Evolutionary conservation across 371 early-diverging fungal species (phyloP).

Genomic region (Lichtheimia ornata): DNA sequence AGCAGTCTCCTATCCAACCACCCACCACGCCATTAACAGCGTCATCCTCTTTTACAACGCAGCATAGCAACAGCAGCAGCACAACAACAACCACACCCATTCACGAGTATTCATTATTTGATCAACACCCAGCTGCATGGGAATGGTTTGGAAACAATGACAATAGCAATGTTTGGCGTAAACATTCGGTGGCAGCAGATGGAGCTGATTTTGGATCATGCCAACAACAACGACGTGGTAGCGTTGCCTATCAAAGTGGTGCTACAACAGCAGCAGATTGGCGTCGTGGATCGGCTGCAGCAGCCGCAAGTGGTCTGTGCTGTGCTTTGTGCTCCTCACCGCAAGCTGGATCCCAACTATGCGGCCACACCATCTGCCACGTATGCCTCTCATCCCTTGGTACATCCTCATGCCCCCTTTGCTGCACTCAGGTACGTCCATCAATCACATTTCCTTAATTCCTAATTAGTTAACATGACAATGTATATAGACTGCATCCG

Average conservation of each 20-base stretch:
- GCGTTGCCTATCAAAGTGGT: too few species aligned
- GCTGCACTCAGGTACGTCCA: neutral
- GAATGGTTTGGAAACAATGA: conserved; percentile 13
- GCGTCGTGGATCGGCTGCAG: conserved; percentile 11
- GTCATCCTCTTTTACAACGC: neutral
- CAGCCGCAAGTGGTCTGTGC: neutral
- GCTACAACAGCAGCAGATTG: neutral
- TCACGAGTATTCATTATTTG: conserved; percentile 21
- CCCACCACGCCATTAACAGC: conserved; percentile 10
- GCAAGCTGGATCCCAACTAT: conserved; percentile 8
- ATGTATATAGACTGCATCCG: too few species aligned
- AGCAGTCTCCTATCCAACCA: conserved; percentile 5
- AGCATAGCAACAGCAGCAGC: neutral
- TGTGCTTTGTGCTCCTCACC: conserved; percentile 9
- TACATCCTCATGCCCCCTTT: conserved; percentile 1
- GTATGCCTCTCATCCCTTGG: conserved; percentile 13
- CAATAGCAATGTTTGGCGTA: conserved; percentile 18
- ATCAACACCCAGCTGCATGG: conserved; percentile 8
- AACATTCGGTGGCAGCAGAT: conserved; percentile 24
- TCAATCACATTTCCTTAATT: too few species aligned
- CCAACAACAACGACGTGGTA: conserved; percentile 3
- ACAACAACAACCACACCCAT: conserved; percentile 5
- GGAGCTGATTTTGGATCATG: conserved; percentile 12
- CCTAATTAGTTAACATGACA: too few species aligned
- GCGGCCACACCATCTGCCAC: conserved; percentile 24